Base-by-base conservation (phyloP, 441 rosid genomes). In the Populus hybrid region DNA sequence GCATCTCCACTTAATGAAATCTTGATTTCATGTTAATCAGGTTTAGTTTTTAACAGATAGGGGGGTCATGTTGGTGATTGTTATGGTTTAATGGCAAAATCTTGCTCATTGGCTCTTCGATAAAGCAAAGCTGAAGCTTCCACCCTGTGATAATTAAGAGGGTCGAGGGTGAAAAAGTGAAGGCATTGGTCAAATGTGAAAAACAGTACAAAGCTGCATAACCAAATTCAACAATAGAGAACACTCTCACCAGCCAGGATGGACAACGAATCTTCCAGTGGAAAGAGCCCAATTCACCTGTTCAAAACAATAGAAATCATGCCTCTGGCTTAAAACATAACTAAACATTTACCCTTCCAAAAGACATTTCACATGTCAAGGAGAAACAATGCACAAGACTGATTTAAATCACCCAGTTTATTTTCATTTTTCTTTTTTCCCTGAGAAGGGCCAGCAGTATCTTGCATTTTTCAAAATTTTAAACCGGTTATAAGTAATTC, bases 71-170 rank as follows among this genome's bases (percentile, higher is more conserved):
- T 38, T 66, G 71, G 71, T 73, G 69, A 65, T 79, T 78, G 78
- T 90, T 89, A 90, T 28, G 84, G 83, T 88, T 93, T 96, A 87
- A 96, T 90, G 81, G 96, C 83, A 89, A 86, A 96, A 84, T 94
- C 92, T 70, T 82, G 87, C 85, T 94, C 98, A 59, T 89, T 94
- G 70, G 98, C 98, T 86, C 98, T 90, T 87, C 95, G 88, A 73
- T 96, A 94, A 68, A 96, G 96, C 87, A 94, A 83, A 75, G 99
- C 96, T 34, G 99, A 96, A 68, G 99, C 99, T 89, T 96, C 99
- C 84, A 96, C 98, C 99, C 99, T 96, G 90, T 84, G 78, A 73
- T 74, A 81, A 76, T 35, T 57, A 12, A 8, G 6, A 40, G 35
- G 34, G 46, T 21, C 18, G 38, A 34, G 36, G 69, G 72, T 57